Evolutionary conservation across 1,284 basidiomycete genomes (phyloP).

Genomic region (Sporisorium sorghi): DNA sequence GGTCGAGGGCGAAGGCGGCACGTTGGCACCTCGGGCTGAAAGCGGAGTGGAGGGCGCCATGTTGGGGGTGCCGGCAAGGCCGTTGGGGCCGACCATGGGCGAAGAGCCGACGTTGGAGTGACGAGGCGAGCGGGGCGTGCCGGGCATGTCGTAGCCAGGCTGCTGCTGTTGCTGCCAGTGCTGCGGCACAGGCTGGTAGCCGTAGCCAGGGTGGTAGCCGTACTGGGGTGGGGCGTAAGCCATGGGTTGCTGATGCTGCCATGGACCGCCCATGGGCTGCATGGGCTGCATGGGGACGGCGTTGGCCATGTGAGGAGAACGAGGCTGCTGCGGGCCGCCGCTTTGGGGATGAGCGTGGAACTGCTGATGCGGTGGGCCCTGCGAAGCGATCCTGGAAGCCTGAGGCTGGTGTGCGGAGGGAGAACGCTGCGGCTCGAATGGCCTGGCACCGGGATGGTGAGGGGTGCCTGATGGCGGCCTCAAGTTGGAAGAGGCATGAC

Average conservation of each 20-base stretch:
- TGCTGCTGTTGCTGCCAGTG: slow-evolving; percentile 43
- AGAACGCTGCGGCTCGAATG: slow-evolving; percentile 59
- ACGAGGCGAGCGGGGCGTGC: slow-evolving; percentile 60
- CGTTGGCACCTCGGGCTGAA: slow-evolving; percentile 37
- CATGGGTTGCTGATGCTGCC: slow-evolving; percentile 57
- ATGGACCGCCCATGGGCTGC: slow-evolving; percentile 56
- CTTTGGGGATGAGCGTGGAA: slow-evolving; percentile 54
- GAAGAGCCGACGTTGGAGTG: slow-evolving; percentile 58
- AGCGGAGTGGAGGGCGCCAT: slow-evolving; percentile 52
- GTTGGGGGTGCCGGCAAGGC: slow-evolving; percentile 55
- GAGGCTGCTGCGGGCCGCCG: slow-evolving; percentile 53
- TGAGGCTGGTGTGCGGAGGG: slow-evolving; percentile 50
- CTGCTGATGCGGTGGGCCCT: slow-evolving; percentile 44
- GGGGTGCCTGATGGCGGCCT: slow-evolving; percentile 45
- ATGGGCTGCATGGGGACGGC: slow-evolving; percentile 59
- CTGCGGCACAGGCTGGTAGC: slow-evolving; percentile 53
- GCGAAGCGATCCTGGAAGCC: slow-evolving; percentile 35
- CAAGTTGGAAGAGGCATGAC: slow-evolving; percentile 54
- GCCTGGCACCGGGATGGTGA: slow-evolving; percentile 49
- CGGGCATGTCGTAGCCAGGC: slow-evolving; percentile 56
- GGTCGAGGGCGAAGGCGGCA: slow-evolving; percentile 51
- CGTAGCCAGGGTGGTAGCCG: slow-evolving; percentile 60
- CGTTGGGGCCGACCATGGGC: slow-evolving; percentile 56
- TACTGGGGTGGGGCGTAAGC: slow-evolving; percentile 51
- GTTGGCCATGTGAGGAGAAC: slow-evolving; percentile 60